phyloP scores from a whole-genome alignment of 2,329 filamentous ascomycete genomes.

The Stromatinia cepivora region DNA sequence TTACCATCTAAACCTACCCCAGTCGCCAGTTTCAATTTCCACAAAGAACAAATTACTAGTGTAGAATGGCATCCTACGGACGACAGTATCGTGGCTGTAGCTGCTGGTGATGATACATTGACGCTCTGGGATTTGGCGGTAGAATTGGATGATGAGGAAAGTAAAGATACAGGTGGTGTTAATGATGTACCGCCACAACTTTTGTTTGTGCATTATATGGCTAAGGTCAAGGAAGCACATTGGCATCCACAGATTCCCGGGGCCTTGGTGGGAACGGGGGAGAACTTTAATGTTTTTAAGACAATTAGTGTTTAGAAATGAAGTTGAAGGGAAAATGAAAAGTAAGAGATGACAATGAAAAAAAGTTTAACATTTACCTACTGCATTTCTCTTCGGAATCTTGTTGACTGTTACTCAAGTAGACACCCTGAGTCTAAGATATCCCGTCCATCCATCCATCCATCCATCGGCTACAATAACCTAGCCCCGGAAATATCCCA shows the following conservation, averaged over 20 bases:
- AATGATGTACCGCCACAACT: conserved; percentile 89
- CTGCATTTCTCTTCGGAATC: background rate
- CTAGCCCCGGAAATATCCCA: too few relatives aligned
- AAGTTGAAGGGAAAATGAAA: background rate
- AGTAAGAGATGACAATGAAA: conserved; percentile 1
- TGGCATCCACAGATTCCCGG: conserved; percentile 98
- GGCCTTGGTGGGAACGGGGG: conserved; percentile 83
- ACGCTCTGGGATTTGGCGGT: conserved; percentile 97
- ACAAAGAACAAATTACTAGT: conserved; percentile 94
- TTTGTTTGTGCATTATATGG: conserved; percentile 94
- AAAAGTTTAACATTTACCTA: conserved; percentile 8
- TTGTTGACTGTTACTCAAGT: background rate
- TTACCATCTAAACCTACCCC: conserved; percentile 63
- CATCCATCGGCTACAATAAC: too few relatives aligned
- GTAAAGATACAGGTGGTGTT: conserved; percentile 83
- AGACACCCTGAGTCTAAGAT: too few relatives aligned
- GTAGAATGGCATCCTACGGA: conserved; percentile 98
- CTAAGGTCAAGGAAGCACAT: conserved; percentile 91
- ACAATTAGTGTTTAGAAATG: conserved; percentile 71
- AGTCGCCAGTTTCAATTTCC: conserved; percentile 91
- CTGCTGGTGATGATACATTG: conserved; percentile 88
- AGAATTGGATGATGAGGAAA: conserved; percentile 96
- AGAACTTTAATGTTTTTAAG: conserved; percentile 81
- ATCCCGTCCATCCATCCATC: too few relatives aligned
- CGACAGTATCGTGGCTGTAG: conserved; percentile 91